A percentile compares a stretch with the other conserved stretches of the same genome.
These are phyloP conservation scores for Starmera dryadoides DNA, from an alignment of 805 yeast species.

Conservation along the genomic window DNA sequence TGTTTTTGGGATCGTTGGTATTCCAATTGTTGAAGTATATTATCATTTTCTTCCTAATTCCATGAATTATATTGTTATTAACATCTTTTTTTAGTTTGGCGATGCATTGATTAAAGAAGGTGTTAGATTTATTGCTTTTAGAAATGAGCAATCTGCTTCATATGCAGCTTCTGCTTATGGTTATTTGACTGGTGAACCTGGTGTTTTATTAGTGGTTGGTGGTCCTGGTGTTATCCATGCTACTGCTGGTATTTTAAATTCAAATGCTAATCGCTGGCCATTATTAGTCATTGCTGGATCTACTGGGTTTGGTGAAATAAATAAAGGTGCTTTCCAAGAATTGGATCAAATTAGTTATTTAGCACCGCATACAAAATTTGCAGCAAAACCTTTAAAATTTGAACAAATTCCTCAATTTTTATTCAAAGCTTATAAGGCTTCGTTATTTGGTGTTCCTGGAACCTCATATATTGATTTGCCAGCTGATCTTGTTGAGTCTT, in stretches of 20 bases:
- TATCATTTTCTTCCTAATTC: not conserved
- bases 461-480: constrained; percentile 59
- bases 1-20: constrained; percentile 69
- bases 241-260: constrained; percentile 57
- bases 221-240: constrained; percentile 73
- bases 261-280: constrained; percentile 59
- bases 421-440: constrained; percentile 37
- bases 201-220: constrained; percentile 63
- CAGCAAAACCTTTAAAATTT: constrained; percentile 33
- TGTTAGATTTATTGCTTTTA: constrained; percentile 49
- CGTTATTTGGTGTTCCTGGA: constrained; percentile 50
- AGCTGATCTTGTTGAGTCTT: constrained; percentile 41
- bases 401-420: constrained; percentile 31
- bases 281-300: constrained; percentile 61
- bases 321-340: constrained; percentile 67
- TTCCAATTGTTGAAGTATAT: constrained; percentile 59
- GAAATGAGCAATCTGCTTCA: constrained; percentile 71
- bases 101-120: constrained; percentile 49
- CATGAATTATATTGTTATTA: not conserved
- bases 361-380: constrained; percentile 41
- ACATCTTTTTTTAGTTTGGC: constrained; percentile 31
- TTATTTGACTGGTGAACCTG: constrained; percentile 56
- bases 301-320: constrained; percentile 35
- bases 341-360: constrained; percentile 53
- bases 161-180: constrained; percentile 73